These are phyloP conservation scores for Basidiobolus meristosporus DNA, from an alignment of 371 early-diverging fungal species.

Conservation along the genomic window DNA sequence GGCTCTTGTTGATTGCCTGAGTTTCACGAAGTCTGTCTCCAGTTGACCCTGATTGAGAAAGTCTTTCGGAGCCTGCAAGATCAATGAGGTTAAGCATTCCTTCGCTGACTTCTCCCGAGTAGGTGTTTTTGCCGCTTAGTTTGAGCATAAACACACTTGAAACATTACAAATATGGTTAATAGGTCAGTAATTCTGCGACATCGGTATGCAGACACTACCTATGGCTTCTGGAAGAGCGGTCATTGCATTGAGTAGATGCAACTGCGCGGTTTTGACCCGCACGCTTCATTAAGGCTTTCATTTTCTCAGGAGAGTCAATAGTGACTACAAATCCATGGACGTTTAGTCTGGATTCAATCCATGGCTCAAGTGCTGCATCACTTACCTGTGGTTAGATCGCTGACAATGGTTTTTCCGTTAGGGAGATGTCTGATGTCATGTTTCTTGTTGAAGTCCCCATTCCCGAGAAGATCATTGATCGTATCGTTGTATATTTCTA, in stretches of 20 bases:
- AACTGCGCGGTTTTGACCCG: conserved; percentile 65
- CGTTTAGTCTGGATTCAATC: no score
- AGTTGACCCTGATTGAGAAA: conserved; percentile 70
- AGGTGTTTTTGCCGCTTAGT: conserved; percentile 46
- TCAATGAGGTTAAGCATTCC: conserved; percentile 89
- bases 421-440: conserved; percentile 61
- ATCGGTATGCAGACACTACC: conserved; percentile 4
- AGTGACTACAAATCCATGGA: conserved; percentile 9
- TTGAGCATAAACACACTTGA: conserved; percentile 63
- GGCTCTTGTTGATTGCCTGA: conserved; percentile 92
- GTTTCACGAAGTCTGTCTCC: conserved; percentile 90
- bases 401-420: conserved; percentile 62
- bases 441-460: conserved; percentile 26
- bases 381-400: conserved; percentile 26
- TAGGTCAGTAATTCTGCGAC: no score
- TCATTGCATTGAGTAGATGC: conserved; percentile 87
- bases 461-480: conserved; percentile 66
- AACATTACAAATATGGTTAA: no score
- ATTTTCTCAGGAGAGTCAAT: conserved; percentile 52
- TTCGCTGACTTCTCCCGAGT: conserved; percentile 41
- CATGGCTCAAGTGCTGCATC: no score
- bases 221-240: conserved; percentile 88
- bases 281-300: conserved; percentile 42
- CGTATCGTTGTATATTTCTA: conserved; percentile 96
- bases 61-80: conserved; percentile 90